Percentiles rank a stretch among this genome's conserved stretches.
phyloP scores from a whole-genome alignment of 2,329 filamentous ascomycete genomes.

The Parastagonospora avenae region DNA sequence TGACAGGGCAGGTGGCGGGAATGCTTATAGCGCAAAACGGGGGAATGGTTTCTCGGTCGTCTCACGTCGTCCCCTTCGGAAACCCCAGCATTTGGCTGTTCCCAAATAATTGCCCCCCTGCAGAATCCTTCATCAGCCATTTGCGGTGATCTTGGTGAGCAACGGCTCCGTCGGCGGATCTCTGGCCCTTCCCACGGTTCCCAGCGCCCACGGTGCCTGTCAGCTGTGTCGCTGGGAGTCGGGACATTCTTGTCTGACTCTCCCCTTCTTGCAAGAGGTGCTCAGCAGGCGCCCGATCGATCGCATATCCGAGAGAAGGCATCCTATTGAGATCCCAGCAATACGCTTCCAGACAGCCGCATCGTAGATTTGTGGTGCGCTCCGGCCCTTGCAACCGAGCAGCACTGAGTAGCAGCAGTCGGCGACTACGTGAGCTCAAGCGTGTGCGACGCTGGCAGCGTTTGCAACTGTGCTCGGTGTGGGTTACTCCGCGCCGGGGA shows the following conservation, averaged over 20 bases:
- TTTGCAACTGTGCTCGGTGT: conserved; percentile 7
- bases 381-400: conserved; percentile 9
- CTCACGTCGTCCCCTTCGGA: conserved; percentile 33
- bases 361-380: conserved; percentile 1
- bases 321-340: conserved; percentile 8
- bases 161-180: conserved; percentile 10
- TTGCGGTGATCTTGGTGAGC: conserved; percentile 1
- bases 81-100: conserved; percentile 22
- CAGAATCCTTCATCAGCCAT: conserved; percentile 33
- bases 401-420: conserved; percentile 10
- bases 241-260: conserved; percentile 7
- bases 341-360: conserved; percentile 5
- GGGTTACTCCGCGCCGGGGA: conserved; percentile 24
- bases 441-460: neutral
- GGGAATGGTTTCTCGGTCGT: conserved; percentile 29
- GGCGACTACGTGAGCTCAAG: neutral
- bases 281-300: conserved; percentile 30
- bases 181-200: conserved; percentile 1
- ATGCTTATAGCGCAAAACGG: conserved; percentile 28
- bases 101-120: conserved; percentile 20
- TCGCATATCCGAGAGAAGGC: conserved; percentile 26
- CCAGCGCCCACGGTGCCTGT: too few species aligned
- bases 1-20: conserved; percentile 28
- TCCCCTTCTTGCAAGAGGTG: neutral
- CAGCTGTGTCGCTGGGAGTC: neutral